Evolutionary conservation across 257 asterid species (phyloP).

Genomic region (Orobanche coerulescens): DNA sequence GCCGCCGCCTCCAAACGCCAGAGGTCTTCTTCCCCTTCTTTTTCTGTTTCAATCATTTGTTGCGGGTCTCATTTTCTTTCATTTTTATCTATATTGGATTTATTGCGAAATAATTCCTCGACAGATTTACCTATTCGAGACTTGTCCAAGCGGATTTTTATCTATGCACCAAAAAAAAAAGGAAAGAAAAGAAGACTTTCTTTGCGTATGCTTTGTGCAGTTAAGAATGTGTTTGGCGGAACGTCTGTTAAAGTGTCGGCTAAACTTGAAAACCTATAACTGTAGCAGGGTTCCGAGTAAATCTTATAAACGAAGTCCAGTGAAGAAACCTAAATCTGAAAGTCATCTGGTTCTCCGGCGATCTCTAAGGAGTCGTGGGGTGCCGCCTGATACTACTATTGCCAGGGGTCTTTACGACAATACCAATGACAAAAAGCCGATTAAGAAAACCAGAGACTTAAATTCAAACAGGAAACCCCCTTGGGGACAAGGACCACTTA

Average conservation of each 20-base stretch:
- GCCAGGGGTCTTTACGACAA: constrained; percentile 50
- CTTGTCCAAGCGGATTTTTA: not conserved
- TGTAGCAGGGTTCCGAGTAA: constrained; percentile 51
- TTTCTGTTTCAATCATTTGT: too few species aligned
- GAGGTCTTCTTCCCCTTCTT: constrained; percentile 25
- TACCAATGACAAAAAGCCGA: constrained; percentile 21
- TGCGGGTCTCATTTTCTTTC: too few species aligned
- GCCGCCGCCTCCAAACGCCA: constrained; percentile 44
- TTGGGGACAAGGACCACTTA: constrained; percentile 39
- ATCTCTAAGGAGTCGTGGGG: constrained; percentile 84
- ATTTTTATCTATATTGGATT: not conserved
- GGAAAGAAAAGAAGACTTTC: too few species aligned
- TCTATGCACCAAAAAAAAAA: too few species aligned
- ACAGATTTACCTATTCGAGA: constrained; percentile 12
- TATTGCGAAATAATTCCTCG: not conserved
- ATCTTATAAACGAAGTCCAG: constrained; percentile 50
- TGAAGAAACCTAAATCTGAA: constrained; percentile 51
- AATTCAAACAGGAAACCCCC: constrained; percentile 14
- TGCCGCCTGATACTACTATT: constrained; percentile 60
- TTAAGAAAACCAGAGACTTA: constrained; percentile 11
- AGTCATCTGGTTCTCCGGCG: constrained; percentile 67
- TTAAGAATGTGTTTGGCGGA: too few species aligned
- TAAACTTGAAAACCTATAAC: not conserved
- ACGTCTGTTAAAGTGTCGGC: not conserved
- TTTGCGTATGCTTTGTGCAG: too few species aligned